These are phyloP conservation scores for Gossypium sturtianum DNA, from an alignment of 345 rosid species.

Conservation along the genomic window DNA sequence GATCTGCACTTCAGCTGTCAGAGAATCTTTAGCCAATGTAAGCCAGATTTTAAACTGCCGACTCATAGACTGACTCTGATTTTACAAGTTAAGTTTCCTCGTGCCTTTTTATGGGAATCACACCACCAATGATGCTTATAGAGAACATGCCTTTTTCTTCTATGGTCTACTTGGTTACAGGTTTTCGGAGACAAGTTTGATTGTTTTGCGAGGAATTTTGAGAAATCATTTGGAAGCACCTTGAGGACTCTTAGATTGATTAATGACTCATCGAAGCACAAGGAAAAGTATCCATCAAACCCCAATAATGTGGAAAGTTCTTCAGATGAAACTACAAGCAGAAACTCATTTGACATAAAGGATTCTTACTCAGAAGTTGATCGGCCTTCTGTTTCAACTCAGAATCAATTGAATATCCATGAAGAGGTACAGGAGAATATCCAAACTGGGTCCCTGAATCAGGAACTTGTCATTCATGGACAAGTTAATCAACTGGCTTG, in stretches of 20 bases:
- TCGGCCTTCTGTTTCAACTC: constrained; percentile 20
- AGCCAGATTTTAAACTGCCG: constrained; percentile 42
- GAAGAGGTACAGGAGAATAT: constrained; percentile 36
- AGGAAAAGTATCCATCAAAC: constrained; percentile 14
- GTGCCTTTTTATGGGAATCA: neutral
- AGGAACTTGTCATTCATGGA: constrained; percentile 34
- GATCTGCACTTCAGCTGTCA: constrained; percentile 81
- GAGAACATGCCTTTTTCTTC: constrained; percentile 18
- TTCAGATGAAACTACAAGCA: constrained; percentile 6
- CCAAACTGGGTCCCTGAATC: constrained; percentile 19
- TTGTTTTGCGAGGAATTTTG: constrained; percentile 59
- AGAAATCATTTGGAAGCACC: constrained; percentile 80
- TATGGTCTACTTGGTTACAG: constrained; percentile 37
- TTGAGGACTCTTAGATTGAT: constrained; percentile 71
- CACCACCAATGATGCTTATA: constrained; percentile 16
- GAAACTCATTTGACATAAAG: constrained; percentile 16
- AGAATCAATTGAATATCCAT: constrained; percentile 16
- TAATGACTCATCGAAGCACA: constrained; percentile 40
- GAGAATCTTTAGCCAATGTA: constrained; percentile 88
- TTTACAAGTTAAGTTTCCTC: constrained; percentile 31
- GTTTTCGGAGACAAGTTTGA: constrained; percentile 68
- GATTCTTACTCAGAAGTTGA: constrained; percentile 31
- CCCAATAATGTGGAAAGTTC: constrained; percentile 21
- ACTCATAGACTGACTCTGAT: constrained; percentile 31
- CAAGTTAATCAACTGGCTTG: constrained; percentile 32